Evolutionary conservation across 2,329 filamentous ascomycete genomes (phyloP), one percentile per base, ranked within the genome.

Genomic region (Botrytis medusae): DNA sequence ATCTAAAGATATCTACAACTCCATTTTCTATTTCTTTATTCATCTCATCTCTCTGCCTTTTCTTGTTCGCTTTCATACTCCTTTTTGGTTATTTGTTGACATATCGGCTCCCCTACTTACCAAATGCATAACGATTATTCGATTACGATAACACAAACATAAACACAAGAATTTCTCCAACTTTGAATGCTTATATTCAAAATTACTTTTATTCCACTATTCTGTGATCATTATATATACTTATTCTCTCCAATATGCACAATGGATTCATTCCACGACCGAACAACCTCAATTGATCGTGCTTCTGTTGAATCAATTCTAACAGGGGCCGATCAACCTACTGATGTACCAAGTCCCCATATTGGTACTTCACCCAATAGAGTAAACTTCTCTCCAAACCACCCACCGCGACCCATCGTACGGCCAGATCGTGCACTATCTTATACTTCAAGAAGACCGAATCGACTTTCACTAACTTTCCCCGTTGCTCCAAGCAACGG

Each of bases 381-480:
- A 73, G 72, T 76, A 54, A 65, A 74, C 54, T 77, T 70, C 32
- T 70, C 65, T 65, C n/a, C 25, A 44, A 70, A 76, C 48, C 64
- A 77, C 48, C 75, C 78, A 57, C 69, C 72, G 69, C 73, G 74
- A 69, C 71, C 76, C 59, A 61, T 69, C 40, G 65, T 74, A 32
- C 74, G 70, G 34, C 77, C 78, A 74, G 48, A 77, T 75, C 75
- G 79, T 74, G 72, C 78, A 46, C 65, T 78, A 54, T 80, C 79
- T 4, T 78, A 78, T 51, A 79, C 74, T 25, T 77, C 77, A 16
- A 74, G 77, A 72, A 75, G 76, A 69, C 77, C 79, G 14, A 80
- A 80, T 72, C 77, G 80, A 59, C 70, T 81, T 34, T 81, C 80
- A 6, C 73, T 81, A 57, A 80, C 76, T 65, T 81, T 81, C 74